Evolutionary conservation across 2,329 filamentous ascomycete species (phyloP).

Genomic region (Berkeleyomyces basicola): DNA sequence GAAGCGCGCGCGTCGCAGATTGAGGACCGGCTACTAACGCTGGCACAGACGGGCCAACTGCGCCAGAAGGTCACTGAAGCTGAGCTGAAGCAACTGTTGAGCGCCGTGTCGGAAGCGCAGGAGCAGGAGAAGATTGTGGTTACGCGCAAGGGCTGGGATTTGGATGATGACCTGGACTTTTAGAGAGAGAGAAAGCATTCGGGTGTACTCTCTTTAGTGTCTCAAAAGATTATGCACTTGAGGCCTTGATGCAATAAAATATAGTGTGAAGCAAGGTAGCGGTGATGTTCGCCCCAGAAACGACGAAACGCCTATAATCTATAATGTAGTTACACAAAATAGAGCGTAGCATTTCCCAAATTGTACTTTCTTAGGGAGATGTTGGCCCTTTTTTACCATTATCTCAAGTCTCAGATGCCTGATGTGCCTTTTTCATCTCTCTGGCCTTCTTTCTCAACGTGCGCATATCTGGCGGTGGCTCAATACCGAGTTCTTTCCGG

Average conservation of each 20-base stretch:
- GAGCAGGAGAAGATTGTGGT: constrained; percentile 78
- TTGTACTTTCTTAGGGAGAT: no score
- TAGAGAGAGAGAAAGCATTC: constrained; percentile 19
- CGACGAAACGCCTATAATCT: no score
- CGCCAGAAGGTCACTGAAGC: constrained; percentile 76
- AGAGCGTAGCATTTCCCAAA: no score
- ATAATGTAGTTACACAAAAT: no score
- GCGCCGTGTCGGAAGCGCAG: constrained; percentile 64
- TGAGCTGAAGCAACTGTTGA: constrained; percentile 82
- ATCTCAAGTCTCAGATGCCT: no score
- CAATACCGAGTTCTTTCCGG: constrained; percentile 60
- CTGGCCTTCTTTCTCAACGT: constrained; percentile 55
- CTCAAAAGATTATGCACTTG: no score
- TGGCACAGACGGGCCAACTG: constrained; percentile 77
- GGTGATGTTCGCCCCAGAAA: no score
- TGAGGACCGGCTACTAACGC: constrained; percentile 82
- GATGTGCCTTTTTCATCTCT: constrained; percentile 41
- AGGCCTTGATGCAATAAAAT: no score
- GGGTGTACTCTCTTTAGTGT: neutral
- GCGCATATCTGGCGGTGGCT: constrained; percentile 75
- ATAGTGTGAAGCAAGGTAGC: no score
- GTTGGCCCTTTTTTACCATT: no score
- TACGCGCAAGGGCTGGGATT: constrained; percentile 66
- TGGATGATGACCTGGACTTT: constrained; percentile 62
- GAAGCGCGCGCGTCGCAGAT: constrained; percentile 77